Conservation (phyloP, 306 rosid genomes). For the Ochetophila trinervis region DNA sequence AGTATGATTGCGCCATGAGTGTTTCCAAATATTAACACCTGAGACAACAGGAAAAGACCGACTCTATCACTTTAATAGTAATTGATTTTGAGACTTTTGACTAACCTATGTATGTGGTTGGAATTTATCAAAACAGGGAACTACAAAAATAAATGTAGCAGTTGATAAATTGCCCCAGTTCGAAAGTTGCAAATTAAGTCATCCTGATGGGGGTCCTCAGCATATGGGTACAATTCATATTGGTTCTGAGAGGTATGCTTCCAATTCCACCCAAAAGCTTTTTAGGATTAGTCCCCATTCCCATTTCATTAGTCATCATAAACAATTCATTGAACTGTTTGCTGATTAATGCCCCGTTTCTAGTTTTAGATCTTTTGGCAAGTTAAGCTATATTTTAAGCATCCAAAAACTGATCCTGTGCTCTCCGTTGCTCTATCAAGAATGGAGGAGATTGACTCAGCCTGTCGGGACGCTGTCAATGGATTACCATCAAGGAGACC, state of each 20-base stretch:
- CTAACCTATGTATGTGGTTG: constrained; percentile 18
- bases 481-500: constrained; percentile 83
- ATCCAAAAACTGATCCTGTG: background rate
- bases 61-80: background rate
- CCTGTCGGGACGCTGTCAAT: constrained; percentile 74
- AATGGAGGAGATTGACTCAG: constrained; percentile 82
- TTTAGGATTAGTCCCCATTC: background rate
- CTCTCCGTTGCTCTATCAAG: constrained; percentile 25
- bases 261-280: background rate
- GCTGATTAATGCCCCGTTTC: background rate
- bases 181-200: constrained; percentile 51
- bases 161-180: constrained; percentile 84
- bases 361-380: background rate
- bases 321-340: background rate
- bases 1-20: constrained; percentile 3
- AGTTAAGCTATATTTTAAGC: background rate
- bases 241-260: constrained; percentile 75
- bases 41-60: background rate
- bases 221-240: constrained; percentile 89
- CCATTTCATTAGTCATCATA: background rate
- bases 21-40: background rate
- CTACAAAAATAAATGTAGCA: constrained; percentile 88
- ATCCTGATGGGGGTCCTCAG: constrained; percentile 71
- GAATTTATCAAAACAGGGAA: constrained; percentile 61
- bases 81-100: background rate